Evolutionary conservation across 2,329 filamentous ascomycete species (phyloP).

Genomic region (Colletotrichum truncatum): DNA sequence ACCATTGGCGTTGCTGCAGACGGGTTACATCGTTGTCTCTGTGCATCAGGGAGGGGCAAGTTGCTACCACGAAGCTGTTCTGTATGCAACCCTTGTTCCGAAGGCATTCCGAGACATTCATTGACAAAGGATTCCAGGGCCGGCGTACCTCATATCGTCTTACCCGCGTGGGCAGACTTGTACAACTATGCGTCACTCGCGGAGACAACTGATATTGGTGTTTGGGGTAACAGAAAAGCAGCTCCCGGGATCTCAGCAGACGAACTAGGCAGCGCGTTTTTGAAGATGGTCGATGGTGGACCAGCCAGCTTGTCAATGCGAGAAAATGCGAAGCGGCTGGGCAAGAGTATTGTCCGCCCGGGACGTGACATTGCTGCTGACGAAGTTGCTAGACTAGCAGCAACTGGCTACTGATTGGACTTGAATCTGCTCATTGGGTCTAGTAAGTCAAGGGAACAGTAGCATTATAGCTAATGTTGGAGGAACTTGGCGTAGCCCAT

Average conservation of each 20-base stretch:
- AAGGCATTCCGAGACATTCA: not conserved
- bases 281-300: conserved; percentile 31
- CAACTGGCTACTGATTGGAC: not conserved
- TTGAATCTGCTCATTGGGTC: no score
- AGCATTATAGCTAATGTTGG: no score
- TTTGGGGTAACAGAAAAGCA: conserved; percentile 45
- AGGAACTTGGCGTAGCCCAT: no score
- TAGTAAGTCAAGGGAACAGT: no score
- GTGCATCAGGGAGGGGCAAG: conserved; percentile 52
- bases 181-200: conserved; percentile 54
- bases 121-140: conserved; percentile 38
- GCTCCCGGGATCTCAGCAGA: conserved; percentile 41
- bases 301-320: conserved; percentile 22
- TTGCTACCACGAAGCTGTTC: conserved; percentile 53
- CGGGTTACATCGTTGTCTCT: conserved; percentile 42
- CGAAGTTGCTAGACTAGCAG: not conserved
- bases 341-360: conserved; percentile 2
- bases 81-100: conserved; percentile 40
- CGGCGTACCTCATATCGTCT: conserved; percentile 54
- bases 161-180: conserved; percentile 56
- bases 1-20: conserved; percentile 43
- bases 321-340: conserved; percentile 33
- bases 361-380: conserved; percentile 29
- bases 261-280: conserved; percentile 38
- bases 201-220: conserved; percentile 52